Base-by-base conservation (phyloP, 148 eudicot species). In the Drosera capensis region DNA sequence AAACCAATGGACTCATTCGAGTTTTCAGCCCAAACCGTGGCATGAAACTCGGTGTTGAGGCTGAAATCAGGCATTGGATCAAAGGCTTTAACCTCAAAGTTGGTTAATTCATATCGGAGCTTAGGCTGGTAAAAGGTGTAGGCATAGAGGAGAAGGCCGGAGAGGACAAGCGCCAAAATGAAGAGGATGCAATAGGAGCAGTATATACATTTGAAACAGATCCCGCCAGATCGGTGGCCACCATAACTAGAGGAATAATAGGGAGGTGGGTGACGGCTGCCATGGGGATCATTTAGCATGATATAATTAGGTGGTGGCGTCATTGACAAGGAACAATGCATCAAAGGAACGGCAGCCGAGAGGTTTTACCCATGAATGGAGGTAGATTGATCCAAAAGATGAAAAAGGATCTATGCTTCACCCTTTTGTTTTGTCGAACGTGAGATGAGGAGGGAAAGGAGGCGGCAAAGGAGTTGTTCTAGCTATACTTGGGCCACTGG, bases 171-270 rank as follows among this genome's bases (percentile, higher is more conserved):
- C 30, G 75, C 29, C 17, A 70, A 18, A 13, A 75, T 6, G 48
- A 70, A 67, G 23, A 82, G 54, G 62, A 51, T 23, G 58, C 72
- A 72, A 23, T 51, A 75, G 45, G 59, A 67, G 53, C 70, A 72
- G 14, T 82, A 72, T 0, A 72, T 62, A 71, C 68, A 72, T 40
- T 40, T 59, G 16, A 58, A 2, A 57, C 82, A 75, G 15, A 71
- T 43, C 1, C 43, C 31, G 5, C 66, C 44, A 1, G 42, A 49
- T 13, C 48, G 48, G 13, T 38, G 62, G n/a, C 38, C 12, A 44
- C 39, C 18, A 55, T 62, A 67, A 13, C 20, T 65, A 20, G 74
- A 63, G 31, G 57, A 13, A 2, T 48, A 45, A 26, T 74, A 58
- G 6, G 70, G 67, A 0, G 71, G 78, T 0, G 62, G 71, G 0